Conservation (phyloP, 2,329 filamentous ascomycete genomes). For the Cercospora zeae-maydis region DNA sequence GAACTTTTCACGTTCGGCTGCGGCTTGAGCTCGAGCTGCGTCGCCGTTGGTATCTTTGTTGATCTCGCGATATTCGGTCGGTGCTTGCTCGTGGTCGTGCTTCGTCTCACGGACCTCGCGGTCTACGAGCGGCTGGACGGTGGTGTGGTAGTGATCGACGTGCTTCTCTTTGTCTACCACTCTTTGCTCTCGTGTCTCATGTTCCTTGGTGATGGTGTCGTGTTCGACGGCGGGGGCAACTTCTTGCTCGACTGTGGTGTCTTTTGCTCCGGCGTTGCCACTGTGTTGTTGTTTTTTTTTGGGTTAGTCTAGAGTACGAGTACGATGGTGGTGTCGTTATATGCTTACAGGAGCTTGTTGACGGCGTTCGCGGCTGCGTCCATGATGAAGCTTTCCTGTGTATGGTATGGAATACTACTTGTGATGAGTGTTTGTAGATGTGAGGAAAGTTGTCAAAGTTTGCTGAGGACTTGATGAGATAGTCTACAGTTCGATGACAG, state of each 20-base stretch:
- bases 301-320: not conserved
- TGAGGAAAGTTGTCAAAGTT: not conserved
- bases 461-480: not conserved
- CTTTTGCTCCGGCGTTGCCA: constrained; percentile 10
- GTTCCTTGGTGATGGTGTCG: constrained; percentile 16
- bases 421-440: not conserved
- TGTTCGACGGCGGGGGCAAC: constrained; percentile 27
- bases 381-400: constrained; percentile 2
- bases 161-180: constrained; percentile 23
- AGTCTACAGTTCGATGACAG: no score
- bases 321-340: no score
- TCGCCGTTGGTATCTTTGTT: constrained; percentile 24
- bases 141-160: constrained; percentile 32
- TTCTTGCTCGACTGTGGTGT: constrained; percentile 22
- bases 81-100: constrained; percentile 22
- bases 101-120: constrained; percentile 22
- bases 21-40: constrained; percentile 23
- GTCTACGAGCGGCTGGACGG: constrained; percentile 28
- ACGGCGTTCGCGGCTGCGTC: constrained; percentile 14
- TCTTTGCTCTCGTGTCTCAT: constrained; percentile 18
- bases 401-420: not conserved
- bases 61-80: constrained; percentile 21
- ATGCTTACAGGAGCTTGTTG: constrained; percentile 13
- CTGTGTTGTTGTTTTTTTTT: not conserved
- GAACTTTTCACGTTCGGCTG: constrained; percentile 20